Evolutionary conservation across 2,329 filamentous ascomycete species (phyloP), one percentile per base, ranked within the genome.

Genomic region (Epichloe hybrida): DNA sequence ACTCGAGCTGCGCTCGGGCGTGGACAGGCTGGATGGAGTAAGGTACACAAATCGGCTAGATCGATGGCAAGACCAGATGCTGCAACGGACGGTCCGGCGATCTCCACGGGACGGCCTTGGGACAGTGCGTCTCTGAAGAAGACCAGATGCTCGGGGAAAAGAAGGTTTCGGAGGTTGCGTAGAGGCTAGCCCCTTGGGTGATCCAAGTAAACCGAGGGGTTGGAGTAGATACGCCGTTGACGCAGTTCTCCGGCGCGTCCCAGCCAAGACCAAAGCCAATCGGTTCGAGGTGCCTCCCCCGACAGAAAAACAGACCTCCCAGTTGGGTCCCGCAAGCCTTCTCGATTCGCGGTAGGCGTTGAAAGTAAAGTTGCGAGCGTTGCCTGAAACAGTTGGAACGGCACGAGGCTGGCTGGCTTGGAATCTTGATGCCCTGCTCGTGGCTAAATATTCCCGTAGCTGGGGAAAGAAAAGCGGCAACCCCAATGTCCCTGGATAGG

Each of bases 11-110:
- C 56, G 55, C 56, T 56, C 52, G 55, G 53, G 56, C 56, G 36
- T 49, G 40, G 48, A 42, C 48, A 38, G 41, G 46, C 54, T 50
- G 50, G 56, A 48, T 48, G 50, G 56, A 48, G 53, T 55, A 49
- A 53, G 51, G 46, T 53, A 55, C 55, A 57, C 51, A 54, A 40
- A 53, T 47, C 51, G 55, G 52, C 54, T 54, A 55, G 53, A 55
- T 52, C 51, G 47, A 40, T 27, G 54, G 37, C 39, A 50, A 53
- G 44, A 43, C 50, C 45, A 49, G 51, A 52, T 51, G 49, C 41
- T 53, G 54, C 42, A 52, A 51, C 50, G 45, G 39, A 52, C 46
- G 51, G 43, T 48, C 48, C 45, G 53, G 54, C 53, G 54, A 56
- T 57, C 54, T 53, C 21, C 40, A 48, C 40, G 34, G 45, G 51